Evolutionary conservation across 306 rosid genomes (phyloP).

Genomic region (Pterocarpus santalinus): DNA sequence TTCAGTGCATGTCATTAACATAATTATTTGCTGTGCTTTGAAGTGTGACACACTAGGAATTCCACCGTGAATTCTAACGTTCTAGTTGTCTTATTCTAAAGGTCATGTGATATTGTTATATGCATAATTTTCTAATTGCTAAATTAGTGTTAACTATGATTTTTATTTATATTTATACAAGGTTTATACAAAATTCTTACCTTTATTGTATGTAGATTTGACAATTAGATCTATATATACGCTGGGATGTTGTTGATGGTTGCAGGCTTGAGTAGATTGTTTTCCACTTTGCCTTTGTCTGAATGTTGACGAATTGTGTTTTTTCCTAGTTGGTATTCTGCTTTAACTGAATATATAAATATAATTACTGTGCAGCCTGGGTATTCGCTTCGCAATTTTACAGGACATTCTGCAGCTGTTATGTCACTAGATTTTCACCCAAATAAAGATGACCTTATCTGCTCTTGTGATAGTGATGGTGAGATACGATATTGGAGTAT

Average conservation of each 20-base stretch:
- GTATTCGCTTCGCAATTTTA: slow-evolving; percentile 86
- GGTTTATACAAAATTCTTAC: neutral
- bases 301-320: slow-evolving; percentile 12
- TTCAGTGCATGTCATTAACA: neutral
- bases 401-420: slow-evolving; percentile 83
- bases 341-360: slow-evolving; percentile 37
- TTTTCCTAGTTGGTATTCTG: slow-evolving; percentile 25
- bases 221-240: neutral
- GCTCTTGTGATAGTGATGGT: slow-evolving; percentile 96
- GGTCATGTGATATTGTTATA: slow-evolving; percentile 8
- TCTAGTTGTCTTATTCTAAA: neutral
- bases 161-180: neutral
- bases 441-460: slow-evolving; percentile 84
- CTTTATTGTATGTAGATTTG: neutral
- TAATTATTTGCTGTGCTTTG: neutral
- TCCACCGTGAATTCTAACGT: slow-evolving; percentile 12
- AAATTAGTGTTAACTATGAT: neutral
- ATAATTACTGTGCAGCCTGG: slow-evolving; percentile 71
- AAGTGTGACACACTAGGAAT: neutral
- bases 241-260: too few relatives aligned
- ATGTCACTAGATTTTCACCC: slow-evolving; percentile 98
- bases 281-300: slow-evolving; percentile 9
- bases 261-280: neutral
- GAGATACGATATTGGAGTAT: slow-evolving; percentile 98
- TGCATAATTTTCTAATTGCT: neutral